phyloP scores from a whole-genome alignment of 2,329 filamentous ascomycete genomes.

The Colletotrichum simmondsii region DNA sequence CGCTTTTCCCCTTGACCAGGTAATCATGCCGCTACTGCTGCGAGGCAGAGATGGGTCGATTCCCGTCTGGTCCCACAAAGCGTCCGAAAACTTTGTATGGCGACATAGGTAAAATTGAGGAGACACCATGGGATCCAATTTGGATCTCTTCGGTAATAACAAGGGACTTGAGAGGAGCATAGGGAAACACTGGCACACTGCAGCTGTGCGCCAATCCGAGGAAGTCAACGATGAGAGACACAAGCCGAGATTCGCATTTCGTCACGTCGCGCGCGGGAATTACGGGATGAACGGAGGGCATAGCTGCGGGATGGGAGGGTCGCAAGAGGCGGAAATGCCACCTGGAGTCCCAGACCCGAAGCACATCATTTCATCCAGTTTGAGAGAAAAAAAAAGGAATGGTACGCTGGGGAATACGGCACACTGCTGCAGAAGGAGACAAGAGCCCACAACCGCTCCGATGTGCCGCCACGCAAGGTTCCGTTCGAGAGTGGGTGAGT shows the following conservation, averaged over 20 bases:
- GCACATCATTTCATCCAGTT: constrained; percentile 13
- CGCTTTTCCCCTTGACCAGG: not conserved
- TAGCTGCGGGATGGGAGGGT: not conserved
- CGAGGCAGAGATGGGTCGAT: constrained; percentile 16
- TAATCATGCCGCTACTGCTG: constrained; percentile 8
- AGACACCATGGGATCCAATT: not conserved
- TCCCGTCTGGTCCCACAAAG: constrained; percentile 8
- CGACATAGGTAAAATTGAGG: constrained; percentile 24
- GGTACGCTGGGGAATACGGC: not conserved
- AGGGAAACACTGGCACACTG: not conserved
- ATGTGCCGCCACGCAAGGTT: constrained; percentile 9
- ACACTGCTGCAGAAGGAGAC: constrained; percentile 19
- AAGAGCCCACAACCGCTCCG: not conserved
- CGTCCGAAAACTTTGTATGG: constrained; percentile 24
- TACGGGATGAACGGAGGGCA: constrained; percentile 28
- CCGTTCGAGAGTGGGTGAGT: not conserved
- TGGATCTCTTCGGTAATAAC: too few species aligned
- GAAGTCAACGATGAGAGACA: not conserved
- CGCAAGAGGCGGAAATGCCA: constrained; percentile 5
- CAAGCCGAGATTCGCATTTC: not conserved
- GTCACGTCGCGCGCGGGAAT: constrained; percentile 28
- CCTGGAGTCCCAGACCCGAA: not conserved
- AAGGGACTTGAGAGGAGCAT: too few species aligned
- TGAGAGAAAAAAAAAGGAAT: constrained; percentile 2
- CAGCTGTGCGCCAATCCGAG: not conserved